Conservation (phyloP, 805 yeast genomes). For the Saccharomycopsis selenospora region DNA sequence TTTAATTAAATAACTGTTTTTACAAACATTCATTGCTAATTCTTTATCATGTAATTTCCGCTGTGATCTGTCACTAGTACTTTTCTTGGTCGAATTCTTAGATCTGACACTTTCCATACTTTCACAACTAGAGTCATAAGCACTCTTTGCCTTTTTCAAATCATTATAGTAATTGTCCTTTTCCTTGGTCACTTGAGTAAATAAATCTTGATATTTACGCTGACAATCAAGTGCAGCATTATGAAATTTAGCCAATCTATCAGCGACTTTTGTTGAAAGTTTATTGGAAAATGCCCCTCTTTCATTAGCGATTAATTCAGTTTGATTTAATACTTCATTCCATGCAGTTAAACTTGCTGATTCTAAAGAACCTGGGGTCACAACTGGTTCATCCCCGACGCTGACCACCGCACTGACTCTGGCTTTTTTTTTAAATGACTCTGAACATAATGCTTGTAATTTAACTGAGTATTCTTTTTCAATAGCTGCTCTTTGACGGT, state of each 20-base stretch:
- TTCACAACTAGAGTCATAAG: constrained; percentile 77
- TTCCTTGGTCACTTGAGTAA: constrained; percentile 48
- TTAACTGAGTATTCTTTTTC: constrained; percentile 79
- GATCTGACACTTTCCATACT: constrained; percentile 73
- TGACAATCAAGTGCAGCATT: constrained; percentile 47
- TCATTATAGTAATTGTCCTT: constrained; percentile 46
- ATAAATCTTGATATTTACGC: constrained; percentile 48
- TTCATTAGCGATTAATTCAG: constrained; percentile 72
- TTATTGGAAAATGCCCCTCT: constrained; percentile 52
- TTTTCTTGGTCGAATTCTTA: constrained; percentile 57
- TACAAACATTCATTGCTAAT: constrained; percentile 78
- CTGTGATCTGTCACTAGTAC: constrained; percentile 37
- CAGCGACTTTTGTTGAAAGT: constrained; percentile 50
- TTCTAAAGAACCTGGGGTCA: constrained; percentile 94
- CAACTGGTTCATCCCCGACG: constrained; percentile 85
- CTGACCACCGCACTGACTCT: constrained; percentile 56
- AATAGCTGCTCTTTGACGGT: constrained; percentile 70
- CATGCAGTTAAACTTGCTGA: constrained; percentile 82
- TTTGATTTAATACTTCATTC: constrained; percentile 79
- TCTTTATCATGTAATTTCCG: constrained; percentile 53
- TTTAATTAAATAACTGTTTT: constrained; percentile 73
- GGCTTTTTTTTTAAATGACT: constrained; percentile 71
- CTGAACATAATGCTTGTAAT: constrained; percentile 54
- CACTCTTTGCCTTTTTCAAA: constrained; percentile 56
- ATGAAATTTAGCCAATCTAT: constrained; percentile 50